Percentiles rank a stretch among this genome's conserved stretches.
Evolutionary conservation across 2,329 filamentous ascomycete genomes (phyloP).

Genomic region (Colletotrichum truncatum): DNA sequence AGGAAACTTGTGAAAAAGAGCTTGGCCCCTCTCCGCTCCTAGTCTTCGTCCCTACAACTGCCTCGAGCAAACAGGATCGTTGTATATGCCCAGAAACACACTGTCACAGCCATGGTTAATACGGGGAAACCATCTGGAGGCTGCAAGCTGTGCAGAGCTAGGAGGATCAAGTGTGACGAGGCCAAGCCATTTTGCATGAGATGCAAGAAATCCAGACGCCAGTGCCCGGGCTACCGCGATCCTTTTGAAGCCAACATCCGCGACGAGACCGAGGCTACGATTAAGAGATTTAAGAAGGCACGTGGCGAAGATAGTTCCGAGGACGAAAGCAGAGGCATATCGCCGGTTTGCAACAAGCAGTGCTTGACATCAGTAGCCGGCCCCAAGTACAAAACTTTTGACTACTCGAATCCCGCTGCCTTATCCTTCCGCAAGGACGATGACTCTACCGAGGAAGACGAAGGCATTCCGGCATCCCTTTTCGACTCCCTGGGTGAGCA

Average conservation of each 20-base stretch:
- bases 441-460: conserved; percentile 14
- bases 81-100: not conserved
- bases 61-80: not conserved
- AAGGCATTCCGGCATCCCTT: conserved; percentile 20
- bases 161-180: conserved; percentile 37
- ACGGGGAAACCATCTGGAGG: conserved; percentile 37
- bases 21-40: not conserved
- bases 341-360: conserved; percentile 23
- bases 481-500: conserved; percentile 27
- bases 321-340: conserved; percentile 9
- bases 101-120: conserved; percentile 33
- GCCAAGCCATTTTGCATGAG: conserved; percentile 36
- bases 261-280: conserved; percentile 36
- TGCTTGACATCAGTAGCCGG: conserved; percentile 22
- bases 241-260: conserved; percentile 37
- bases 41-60: not conserved
- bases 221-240: conserved; percentile 36
- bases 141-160: conserved; percentile 35
- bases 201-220: conserved; percentile 35
- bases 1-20: conserved; percentile 17
- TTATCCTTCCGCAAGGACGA: conserved; percentile 22
- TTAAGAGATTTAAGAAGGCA: conserved; percentile 32
- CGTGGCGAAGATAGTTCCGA: conserved; percentile 27
- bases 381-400: conserved; percentile 24
- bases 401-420: conserved; percentile 17